Evolutionary conservation across 176 grass and related monocot genomes (phyloP).

Genomic region (sorghum (Sorghum bicolor)): Sorghum_bicolor_NCBIv3 NC_012879.2:6137501-6138000

Average conservation of each 20-base stretch:
- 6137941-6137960: not conserved
- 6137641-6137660: not conserved
- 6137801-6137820: not conserved
- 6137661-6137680: not conserved
- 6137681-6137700: not conserved
- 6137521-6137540: not conserved
- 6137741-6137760: not conserved
- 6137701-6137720: not conserved
- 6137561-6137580: not conserved
- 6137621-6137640: not conserved
- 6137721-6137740: not conserved
- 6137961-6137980: not conserved
- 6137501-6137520: not conserved
- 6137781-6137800: not conserved
- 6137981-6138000: constrained; percentile 48
- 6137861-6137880: not conserved
- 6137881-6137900: not conserved
- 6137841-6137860: not conserved
- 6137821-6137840: not conserved
- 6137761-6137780: not conserved
- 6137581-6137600: not conserved
- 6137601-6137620: not conserved
- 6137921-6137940: not conserved
- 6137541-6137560: constrained; percentile 6
- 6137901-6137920: not conserved